Evolutionary conservation across 2,329 filamentous ascomycete species (phyloP).

Genomic region (Pyrenophora tritici-repentis): DNA sequence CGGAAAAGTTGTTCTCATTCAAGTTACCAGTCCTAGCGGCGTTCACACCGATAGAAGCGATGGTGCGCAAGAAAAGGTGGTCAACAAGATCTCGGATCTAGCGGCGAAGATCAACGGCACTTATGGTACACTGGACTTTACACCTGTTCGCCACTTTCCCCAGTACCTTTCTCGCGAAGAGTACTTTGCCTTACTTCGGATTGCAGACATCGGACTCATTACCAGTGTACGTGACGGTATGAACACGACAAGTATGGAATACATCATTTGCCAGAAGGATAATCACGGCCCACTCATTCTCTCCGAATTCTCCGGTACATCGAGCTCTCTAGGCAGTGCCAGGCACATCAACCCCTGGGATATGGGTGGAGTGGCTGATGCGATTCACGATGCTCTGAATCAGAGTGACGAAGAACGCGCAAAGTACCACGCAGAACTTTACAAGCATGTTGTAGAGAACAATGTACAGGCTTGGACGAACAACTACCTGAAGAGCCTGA

Average conservation of each 20-base stretch:
- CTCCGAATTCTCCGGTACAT: slow-evolving; percentile 95
- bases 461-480: slow-evolving; percentile 87
- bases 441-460: slow-evolving; percentile 81
- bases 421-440: slow-evolving; percentile 74
- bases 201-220: slow-evolving; percentile 89
- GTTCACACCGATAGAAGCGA: slow-evolving; percentile 74
- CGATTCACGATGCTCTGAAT: slow-evolving; percentile 79
- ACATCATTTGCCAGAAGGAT: slow-evolving; percentile 88
- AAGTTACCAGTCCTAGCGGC: slow-evolving; percentile 87
- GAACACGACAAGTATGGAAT: slow-evolving; percentile 96
- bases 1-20: slow-evolving; percentile 89
- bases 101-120: slow-evolving; percentile 90
- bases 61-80: slow-evolving; percentile 77
- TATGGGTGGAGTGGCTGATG: slow-evolving; percentile 77
- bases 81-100: slow-evolving; percentile 86
- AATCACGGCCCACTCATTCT: slow-evolving; percentile 86
- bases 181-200: slow-evolving; percentile 90
- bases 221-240: slow-evolving; percentile 96
- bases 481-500: slow-evolving; percentile 76
- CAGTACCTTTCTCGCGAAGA: slow-evolving; percentile 89
- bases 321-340: slow-evolving; percentile 80
- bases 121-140: slow-evolving; percentile 85
- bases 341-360: slow-evolving; percentile 99
- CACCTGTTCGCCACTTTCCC: slow-evolving; percentile 91
- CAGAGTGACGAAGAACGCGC: slow-evolving; percentile 71